Conservation (phyloP, 2,329 filamentous ascomycete genomes). For the Ceratocystis huliohia region DNA sequence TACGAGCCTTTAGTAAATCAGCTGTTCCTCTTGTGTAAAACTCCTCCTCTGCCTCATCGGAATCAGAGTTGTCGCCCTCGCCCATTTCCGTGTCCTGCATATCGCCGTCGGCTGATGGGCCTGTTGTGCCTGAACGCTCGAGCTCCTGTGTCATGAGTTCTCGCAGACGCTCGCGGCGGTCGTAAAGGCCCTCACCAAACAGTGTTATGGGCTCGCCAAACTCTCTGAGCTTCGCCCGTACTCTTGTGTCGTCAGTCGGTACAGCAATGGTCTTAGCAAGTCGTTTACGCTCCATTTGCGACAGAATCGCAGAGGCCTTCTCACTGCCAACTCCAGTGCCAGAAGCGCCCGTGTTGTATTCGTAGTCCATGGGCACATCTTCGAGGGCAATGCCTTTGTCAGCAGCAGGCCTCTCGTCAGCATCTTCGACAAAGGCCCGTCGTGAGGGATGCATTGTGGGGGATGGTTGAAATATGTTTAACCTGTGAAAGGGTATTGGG, state of each 20-base stretch:
- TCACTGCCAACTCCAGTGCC: constrained; percentile 58
- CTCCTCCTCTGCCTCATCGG: constrained; percentile 68
- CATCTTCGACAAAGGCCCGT: constrained; percentile 89
- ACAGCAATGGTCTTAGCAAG: constrained; percentile 80
- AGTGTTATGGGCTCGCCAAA: constrained; percentile 88
- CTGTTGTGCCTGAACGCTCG: constrained; percentile 33
- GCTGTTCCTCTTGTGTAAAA: constrained; percentile 81
- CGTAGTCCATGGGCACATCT: constrained; percentile 53
- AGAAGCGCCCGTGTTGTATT: constrained; percentile 65
- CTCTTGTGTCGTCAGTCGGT: constrained; percentile 81
- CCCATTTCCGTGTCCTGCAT: constrained; percentile 27
- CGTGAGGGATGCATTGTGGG: constrained; percentile 71
- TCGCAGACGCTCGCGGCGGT: constrained; percentile 75
- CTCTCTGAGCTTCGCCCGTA: constrained; percentile 67
- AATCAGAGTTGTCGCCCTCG: constrained; percentile 43
- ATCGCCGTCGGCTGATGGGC: constrained; percentile 37
- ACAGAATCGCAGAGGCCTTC: constrained; percentile 71
- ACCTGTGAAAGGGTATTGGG: not conserved
- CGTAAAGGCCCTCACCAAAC: constrained; percentile 78
- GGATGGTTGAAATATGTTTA: not conserved
- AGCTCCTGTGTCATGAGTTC: constrained; percentile 64
- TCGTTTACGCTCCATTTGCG: constrained; percentile 83
- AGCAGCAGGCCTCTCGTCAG: constrained; percentile 36
- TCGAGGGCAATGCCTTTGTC: constrained; percentile 35
- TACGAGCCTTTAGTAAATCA: constrained; percentile 61